phyloP scores from a whole-genome alignment of 1,284 basidiomycete genomes.

The Coriolopsis trogii region DNA sequence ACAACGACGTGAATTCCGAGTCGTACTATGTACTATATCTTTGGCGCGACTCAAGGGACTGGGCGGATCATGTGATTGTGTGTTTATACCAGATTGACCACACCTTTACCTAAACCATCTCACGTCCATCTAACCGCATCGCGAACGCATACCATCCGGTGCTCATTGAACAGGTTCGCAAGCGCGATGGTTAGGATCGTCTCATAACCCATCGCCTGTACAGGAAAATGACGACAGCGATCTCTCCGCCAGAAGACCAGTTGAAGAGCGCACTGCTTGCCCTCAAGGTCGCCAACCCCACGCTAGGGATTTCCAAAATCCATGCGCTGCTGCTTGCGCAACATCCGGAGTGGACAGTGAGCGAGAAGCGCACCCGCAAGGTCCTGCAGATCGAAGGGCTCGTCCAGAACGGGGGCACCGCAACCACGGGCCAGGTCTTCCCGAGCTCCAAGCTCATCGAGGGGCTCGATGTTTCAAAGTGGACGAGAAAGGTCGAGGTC shows the following conservation, averaged over 20 bases:
- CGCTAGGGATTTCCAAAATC: slow-evolving; percentile 72
- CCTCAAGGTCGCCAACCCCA: slow-evolving; percentile 56
- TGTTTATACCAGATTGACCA: no score
- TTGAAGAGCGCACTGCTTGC: slow-evolving; percentile 43
- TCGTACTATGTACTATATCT: no score
- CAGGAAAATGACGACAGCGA: slow-evolving; percentile 3
- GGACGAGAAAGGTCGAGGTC: slow-evolving; percentile 69
- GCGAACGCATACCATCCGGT: neutral
- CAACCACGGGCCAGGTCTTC: slow-evolving; percentile 33
- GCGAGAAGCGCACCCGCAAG: slow-evolving; percentile 80
- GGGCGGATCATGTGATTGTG: no score
- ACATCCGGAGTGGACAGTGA: slow-evolving; percentile 73
- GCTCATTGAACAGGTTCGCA: neutral
- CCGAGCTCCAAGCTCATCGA: slow-evolving; percentile 71
- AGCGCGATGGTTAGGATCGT: neutral
- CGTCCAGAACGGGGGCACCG: slow-evolving; percentile 33
- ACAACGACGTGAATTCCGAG: no score
- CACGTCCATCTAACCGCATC: neutral
- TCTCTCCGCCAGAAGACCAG: slow-evolving; percentile 47
- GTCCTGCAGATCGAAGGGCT: slow-evolving; percentile 64
- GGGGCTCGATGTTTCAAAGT: slow-evolving; percentile 61
- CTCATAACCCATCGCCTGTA: neutral
- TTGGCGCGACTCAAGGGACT: no score
- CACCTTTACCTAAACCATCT: neutral
- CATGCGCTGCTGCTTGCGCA: slow-evolving; percentile 61